Conservation (phyloP, 495 filamentous ascomycete genomes). For the Friedmanniomyces simplex region DNA sequence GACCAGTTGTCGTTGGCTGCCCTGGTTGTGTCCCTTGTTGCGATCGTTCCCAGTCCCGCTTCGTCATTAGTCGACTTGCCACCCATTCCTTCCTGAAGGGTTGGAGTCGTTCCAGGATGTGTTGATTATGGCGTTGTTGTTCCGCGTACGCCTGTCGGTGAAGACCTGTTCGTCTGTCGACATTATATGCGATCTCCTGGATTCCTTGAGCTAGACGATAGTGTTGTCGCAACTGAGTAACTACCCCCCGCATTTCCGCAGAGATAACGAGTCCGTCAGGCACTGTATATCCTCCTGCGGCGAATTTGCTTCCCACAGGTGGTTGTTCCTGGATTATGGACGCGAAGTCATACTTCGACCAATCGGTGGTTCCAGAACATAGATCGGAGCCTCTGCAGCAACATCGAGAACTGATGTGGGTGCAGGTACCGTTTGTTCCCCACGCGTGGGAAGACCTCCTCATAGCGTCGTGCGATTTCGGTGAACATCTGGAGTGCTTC, state of each 20-base stretch:
- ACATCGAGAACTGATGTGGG: not conserved
- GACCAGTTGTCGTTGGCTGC: not conserved
- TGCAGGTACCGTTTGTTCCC: not conserved
- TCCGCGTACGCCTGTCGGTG: not conserved
- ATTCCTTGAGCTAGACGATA: not conserved
- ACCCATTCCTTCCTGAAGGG: too few species aligned
- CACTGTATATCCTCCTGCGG: not conserved
- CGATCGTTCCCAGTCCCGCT: not conserved
- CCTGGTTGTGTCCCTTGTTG: not conserved
- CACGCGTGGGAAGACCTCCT: too few species aligned
- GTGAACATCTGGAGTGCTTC: not conserved
- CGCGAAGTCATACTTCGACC: not conserved
- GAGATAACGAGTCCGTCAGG: not conserved
- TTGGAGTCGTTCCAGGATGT: too few species aligned
- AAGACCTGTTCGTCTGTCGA: not conserved
- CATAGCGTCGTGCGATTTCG: not conserved
- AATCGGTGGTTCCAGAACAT: not conserved
- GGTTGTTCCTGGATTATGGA: not conserved
- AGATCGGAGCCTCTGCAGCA: not conserved
- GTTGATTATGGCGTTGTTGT: too few species aligned
- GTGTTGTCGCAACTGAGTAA: not conserved
- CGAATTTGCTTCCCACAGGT: not conserved
- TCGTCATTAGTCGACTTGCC: not conserved
- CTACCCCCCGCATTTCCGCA: not conserved
- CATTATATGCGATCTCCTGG: not conserved